Evolutionary conservation across 306 rosid species (phyloP).

Genomic region (Cicer cuneatum): DNA sequence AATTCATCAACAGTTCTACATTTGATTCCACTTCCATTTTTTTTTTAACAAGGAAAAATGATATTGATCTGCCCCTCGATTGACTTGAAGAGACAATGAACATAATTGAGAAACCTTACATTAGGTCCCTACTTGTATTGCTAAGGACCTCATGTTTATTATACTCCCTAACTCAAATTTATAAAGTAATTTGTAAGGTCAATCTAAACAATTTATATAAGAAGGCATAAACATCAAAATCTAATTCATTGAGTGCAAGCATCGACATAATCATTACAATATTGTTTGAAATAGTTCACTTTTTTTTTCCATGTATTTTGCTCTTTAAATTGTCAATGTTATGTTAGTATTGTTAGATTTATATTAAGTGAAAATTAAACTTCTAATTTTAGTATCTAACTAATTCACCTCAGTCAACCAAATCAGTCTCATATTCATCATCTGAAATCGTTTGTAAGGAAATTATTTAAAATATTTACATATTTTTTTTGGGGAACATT

Average conservation of each 20-base stretch:
- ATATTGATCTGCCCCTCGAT: conserved; percentile 44
- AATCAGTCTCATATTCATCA: no score
- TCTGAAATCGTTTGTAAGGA: not conserved
- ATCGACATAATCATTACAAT: not conserved
- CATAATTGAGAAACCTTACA: not conserved
- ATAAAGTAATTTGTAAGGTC: not conserved
- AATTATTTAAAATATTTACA: not conserved
- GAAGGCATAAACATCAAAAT: not conserved
- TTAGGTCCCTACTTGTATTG: not conserved
- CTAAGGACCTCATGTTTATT: not conserved
- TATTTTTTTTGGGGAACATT: not conserved
- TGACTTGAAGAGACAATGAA: conserved; percentile 48
- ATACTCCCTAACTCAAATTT: not conserved
- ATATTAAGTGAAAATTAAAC: no score
- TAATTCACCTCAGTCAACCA: no score
- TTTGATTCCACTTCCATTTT: conserved; percentile 32
- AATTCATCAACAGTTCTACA: conserved; percentile 40
- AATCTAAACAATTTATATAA: not conserved
- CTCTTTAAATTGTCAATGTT: not conserved
- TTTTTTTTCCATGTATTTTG: not conserved
- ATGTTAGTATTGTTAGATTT: no score
- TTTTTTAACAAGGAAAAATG: not conserved
- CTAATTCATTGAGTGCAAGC: not conserved
- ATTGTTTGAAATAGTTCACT: not conserved
- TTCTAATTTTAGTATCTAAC: no score